Conservation (phyloP, 768 basidiomycete species). For the Mycena vulgaris region DNA sequence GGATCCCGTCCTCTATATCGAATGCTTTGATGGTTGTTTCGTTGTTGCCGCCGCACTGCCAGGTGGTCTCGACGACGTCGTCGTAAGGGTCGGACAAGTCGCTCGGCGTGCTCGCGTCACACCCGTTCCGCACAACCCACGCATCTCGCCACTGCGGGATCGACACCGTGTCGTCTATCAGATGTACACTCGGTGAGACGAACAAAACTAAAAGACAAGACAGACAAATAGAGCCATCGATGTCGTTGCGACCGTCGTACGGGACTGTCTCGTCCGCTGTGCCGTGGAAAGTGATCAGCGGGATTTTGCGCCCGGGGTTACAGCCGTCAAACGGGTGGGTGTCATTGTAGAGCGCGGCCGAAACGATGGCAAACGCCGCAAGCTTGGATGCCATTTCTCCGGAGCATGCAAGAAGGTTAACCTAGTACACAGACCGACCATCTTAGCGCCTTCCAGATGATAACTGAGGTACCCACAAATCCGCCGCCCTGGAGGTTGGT, state of each 20-base stretch:
- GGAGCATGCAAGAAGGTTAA: conserved; percentile 40
- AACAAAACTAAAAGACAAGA: background rate
- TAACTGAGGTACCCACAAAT: conserved; percentile 23
- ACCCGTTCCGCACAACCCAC: conserved; percentile 38
- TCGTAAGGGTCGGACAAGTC: conserved; percentile 15
- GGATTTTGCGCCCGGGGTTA: conserved; percentile 31
- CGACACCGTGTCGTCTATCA: conserved; percentile 25
- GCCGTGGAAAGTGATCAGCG: conserved; percentile 41
- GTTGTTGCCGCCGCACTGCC: conserved; percentile 16
- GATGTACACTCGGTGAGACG: background rate
- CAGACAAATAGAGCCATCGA: background rate
- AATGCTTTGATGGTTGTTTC: conserved; percentile 29
- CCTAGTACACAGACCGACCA: conserved; percentile 10
- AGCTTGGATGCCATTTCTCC: conserved; percentile 19
- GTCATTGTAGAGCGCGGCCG: conserved; percentile 37
- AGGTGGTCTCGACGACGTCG: conserved; percentile 15
- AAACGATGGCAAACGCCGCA: conserved; percentile 39
- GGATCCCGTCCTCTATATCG: conserved; percentile 16
- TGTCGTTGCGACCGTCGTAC: conserved; percentile 25
- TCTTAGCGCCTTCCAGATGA: background rate
- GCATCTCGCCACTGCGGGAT: conserved; percentile 31
- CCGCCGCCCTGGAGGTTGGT: conserved; percentile 37
- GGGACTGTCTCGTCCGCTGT: conserved; percentile 33
- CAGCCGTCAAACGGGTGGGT: conserved; percentile 25
- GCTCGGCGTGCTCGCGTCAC: conserved; percentile 11